Conservation (phyloP, 257 asterid species). For the Solanum chilense region DNA sequence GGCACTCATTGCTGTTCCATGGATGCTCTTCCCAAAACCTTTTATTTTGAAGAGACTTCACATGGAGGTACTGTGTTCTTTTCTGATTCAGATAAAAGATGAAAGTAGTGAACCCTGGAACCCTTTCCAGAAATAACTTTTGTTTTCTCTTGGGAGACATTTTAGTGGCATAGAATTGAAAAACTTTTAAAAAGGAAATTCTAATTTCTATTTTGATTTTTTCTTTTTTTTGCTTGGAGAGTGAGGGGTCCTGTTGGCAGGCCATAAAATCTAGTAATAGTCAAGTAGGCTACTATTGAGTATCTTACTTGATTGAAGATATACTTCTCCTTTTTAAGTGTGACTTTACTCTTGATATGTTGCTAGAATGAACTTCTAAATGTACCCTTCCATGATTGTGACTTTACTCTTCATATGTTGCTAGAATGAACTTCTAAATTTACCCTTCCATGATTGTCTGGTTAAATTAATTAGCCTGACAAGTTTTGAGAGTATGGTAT, state of each 20-base stretch:
- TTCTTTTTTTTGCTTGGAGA: background rate
- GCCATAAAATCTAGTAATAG: background rate
- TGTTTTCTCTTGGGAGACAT: background rate
- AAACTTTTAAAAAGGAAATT: background rate
- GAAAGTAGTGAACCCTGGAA: background rate
- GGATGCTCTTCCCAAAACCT: slow-evolving; percentile 99
- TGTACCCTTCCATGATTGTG: background rate
- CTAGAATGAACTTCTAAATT: background rate
- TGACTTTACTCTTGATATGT: background rate
- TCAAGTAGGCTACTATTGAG: background rate
- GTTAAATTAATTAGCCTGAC: background rate
- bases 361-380: background rate
- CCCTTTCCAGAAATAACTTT: background rate
- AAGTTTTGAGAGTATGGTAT: background rate
- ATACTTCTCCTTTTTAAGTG: background rate
- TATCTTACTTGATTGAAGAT: background rate
- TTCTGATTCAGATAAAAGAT: background rate
- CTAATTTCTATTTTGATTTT: background rate
- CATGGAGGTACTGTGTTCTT: slow-evolving; percentile 43
- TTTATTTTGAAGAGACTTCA: slow-evolving; percentile 71
- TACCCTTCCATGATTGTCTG: background rate
- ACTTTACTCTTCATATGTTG: no score
- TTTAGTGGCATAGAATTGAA: background rate
- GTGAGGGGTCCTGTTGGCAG: background rate
- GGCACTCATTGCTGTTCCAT: slow-evolving; percentile 85